Evolutionary conservation across 169 alveolate species (phyloP).

Genomic region (Plasmodium knowlesi): DNA sequence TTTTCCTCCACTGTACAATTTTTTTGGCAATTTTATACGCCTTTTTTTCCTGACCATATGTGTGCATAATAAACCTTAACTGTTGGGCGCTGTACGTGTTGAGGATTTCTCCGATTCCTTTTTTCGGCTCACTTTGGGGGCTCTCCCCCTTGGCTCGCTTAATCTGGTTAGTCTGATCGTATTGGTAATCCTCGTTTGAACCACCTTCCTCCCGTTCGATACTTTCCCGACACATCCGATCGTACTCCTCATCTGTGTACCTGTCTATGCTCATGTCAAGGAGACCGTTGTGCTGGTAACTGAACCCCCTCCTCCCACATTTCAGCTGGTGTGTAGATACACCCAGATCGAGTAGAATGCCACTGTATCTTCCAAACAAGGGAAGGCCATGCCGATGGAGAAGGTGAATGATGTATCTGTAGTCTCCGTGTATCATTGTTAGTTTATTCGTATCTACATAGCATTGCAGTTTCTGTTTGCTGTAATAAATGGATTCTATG

Average conservation of each 20-base stretch:
- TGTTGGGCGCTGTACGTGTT: conserved; percentile 49
- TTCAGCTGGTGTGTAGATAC: conserved; percentile 83
- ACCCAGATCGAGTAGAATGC: conserved; percentile 84
- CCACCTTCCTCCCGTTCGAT: neutral
- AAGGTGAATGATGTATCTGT: conserved; percentile 72
- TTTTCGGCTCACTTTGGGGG: neutral
- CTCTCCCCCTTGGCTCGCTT: neutral
- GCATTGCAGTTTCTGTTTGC: conserved; percentile 39
- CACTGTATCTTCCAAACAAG: conserved; percentile 76
- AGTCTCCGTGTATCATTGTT: conserved; percentile 78
- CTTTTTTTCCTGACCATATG: conserved; percentile 66
- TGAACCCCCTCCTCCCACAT: conserved; percentile 79
- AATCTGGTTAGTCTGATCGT: neutral
- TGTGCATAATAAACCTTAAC: conserved; percentile 52
- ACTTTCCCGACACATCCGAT: neutral
- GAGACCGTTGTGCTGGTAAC: conserved; percentile 80
- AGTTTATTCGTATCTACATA: conserved; percentile 72
- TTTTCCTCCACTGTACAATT: conserved; percentile 70
- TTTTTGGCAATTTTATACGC: conserved; percentile 69
- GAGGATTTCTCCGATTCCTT: conserved; percentile 20
- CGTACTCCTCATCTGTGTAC: conserved; percentile 32
- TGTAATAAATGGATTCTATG: conserved; percentile 82
- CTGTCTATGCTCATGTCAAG: conserved; percentile 84
- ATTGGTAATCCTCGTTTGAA: neutral
- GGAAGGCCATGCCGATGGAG: conserved; percentile 78